Base-by-base conservation (phyloP, 2,329 filamentous ascomycete species). In the Penicillium occitanis region DNA sequence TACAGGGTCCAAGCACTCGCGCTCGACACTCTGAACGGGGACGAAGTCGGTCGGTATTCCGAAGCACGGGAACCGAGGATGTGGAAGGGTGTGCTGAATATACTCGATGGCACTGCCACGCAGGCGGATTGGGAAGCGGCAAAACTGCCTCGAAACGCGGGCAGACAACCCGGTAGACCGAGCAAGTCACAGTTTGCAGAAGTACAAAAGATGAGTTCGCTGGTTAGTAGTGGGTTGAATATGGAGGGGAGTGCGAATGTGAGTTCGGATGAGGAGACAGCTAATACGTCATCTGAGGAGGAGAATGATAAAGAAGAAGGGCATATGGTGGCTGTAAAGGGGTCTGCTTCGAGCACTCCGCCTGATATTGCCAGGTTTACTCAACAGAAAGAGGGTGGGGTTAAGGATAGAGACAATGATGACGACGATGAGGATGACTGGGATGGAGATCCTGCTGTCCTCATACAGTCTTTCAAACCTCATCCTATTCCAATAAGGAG, bases 1-100 rank as follows among this genome's bases (percentile, higher is more conserved):
- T 79, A 79, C 25, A 80, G 87, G 0, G 82, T 82, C 0, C 83
- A 88, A 58, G 83, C 85, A 0, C 79, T 89, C 0, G 84, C 84
- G 33, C 71, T 89, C 5, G 81, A 82, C 33, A 82, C 82, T 2
- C 73, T 88, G 44, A 88, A 87, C 67, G 84, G 83, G 1, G 71
- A 82, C 1, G 83, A 85, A 35, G 81, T 85, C 5, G 79, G 83
- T 0, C 74, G 76, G 22, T 80, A 79, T 48, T 81, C 84, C 62
- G 76, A 75, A 0, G 73, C 79, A 7, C 78, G 83, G 7, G 77
- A 85, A 66, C 74, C 81, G 0, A 78, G 77, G 58, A 79, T 79
- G 67, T 85, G 81, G 80, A 78, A 80, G 17, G 79, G 78, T 3
- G 77, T 80, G 33, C 75, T 85, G 59, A 79, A 78, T 30, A 73